phyloP scores from a whole-genome alignment of 1,284 basidiomycete species.

The Austroboletus olivaceoglutinosus region DNA sequence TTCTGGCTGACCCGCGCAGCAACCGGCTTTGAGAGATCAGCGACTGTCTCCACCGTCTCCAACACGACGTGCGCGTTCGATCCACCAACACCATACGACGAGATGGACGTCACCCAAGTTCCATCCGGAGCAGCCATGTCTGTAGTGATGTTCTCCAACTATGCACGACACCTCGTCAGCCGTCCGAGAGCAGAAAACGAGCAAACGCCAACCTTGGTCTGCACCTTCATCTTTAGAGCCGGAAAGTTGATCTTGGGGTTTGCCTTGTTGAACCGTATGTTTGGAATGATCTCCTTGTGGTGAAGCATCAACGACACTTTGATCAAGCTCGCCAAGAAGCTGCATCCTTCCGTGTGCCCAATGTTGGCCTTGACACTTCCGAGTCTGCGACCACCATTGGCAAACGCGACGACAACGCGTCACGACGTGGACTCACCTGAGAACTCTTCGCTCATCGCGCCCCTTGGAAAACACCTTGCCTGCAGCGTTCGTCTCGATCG shows the following conservation, averaged over 20 bases:
- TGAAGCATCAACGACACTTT: conserved; percentile 31
- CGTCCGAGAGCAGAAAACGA: not conserved
- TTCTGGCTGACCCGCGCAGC: not conserved
- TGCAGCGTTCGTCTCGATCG: conserved; percentile 49
- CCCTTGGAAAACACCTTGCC: conserved; percentile 36
- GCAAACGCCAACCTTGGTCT: conserved; percentile 18
- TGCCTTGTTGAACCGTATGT: conserved; percentile 28
- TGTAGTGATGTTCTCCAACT: conserved; percentile 22
- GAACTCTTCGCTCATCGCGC: conserved; percentile 18
- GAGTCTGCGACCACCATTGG: conserved; percentile 15
- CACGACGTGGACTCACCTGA: conserved; percentile 13
- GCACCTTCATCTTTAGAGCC: conserved; percentile 26
- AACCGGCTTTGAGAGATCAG: not conserved
- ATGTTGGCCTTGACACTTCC: conserved; percentile 34
- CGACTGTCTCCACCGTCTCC: conserved; percentile 14
- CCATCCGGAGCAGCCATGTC: conserved; percentile 27
- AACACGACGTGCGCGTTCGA: conserved; percentile 30
- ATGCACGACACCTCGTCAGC: conserved; percentile 2
- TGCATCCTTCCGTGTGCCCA: conserved; percentile 32
- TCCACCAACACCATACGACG: conserved; percentile 30
- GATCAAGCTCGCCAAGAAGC: conserved; percentile 30
- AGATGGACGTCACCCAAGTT: conserved; percentile 28
- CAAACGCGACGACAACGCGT: not conserved
- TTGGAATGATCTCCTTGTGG: conserved; percentile 28
- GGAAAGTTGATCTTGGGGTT: conserved; percentile 26